Evolutionary conservation across 768 basidiomycete genomes (phyloP), one percentile per base, ranked within the genome.

Genomic region (Tylopilus felleus): DNA sequence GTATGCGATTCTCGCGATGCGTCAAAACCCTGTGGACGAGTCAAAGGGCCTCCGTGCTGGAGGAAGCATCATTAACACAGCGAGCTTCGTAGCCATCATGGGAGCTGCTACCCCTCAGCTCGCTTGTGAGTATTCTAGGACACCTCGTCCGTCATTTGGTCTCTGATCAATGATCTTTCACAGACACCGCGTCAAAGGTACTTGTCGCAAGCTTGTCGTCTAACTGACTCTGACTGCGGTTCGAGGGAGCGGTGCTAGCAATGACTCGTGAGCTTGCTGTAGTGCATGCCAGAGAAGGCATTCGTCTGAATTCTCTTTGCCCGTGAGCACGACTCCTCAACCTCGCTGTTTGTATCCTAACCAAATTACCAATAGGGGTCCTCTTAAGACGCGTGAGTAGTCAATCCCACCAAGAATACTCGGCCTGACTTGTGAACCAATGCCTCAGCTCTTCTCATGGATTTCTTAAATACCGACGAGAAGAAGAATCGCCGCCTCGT

Each of bases 221-320:
- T 58, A 41, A 57, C 40, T 60, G 28, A 60, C 12, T 35, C 38
- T 23, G 51, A 60, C n/a, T n/a, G n/a, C n/a, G n/a, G n/a, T 58
- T 33, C 49, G 52, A 91, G 86, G 96, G 97, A 58, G 97, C 87
- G 29, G 97, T 98, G n/a, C 84, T 99, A 43, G 91, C 97, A 5
- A 95, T 99, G 94, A 96, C 93, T 16, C 85, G 97, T 36, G 97
- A 99, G 68, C 79, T 98, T 29, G 97, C 97, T 1, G 95, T 98
- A 84, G 90, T 98, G 1, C 97, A 99, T 71, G 97, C 97, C 41
- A 80, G 88, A 57, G 97, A 99, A 77, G 96, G 96, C 46, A 98
- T 99, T 65, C 86, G 97, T 27, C 62, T 98, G 71, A 99, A 99
- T 74, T 85, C 94, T 12, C 81, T 99, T 55, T 98, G 95, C 81